Percentiles rank a stretch among this genome's conserved stretches.
phyloP scores from a whole-genome alignment of 805 yeast species.

The Spathaspora hagerdaliae region DNA sequence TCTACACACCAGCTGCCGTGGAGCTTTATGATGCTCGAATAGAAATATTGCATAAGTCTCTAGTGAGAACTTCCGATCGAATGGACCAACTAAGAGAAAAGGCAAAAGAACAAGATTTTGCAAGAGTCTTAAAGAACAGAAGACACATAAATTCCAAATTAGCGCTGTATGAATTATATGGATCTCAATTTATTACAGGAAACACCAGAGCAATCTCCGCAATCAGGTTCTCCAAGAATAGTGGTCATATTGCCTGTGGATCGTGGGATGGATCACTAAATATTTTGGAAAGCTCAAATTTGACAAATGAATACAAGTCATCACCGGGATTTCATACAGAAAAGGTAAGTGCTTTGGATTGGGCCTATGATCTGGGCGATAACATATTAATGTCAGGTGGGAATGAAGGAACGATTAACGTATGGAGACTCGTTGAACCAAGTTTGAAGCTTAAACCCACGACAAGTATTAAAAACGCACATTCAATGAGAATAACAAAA shows the following conservation, averaged over 20 bases:
- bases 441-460: slow-evolving; percentile 13
- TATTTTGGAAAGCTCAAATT: slow-evolving; percentile 38
- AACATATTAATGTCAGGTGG: slow-evolving; percentile 30
- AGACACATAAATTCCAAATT: slow-evolving; percentile 36
- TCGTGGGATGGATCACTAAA: slow-evolving; percentile 81
- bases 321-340: slow-evolving; percentile 49
- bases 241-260: slow-evolving; percentile 51
- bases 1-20: slow-evolving; percentile 73
- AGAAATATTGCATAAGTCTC: slow-evolving; percentile 48
- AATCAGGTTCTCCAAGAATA: slow-evolving; percentile 42
- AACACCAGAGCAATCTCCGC: slow-evolving; percentile 67
- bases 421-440: slow-evolving; percentile 21
- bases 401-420: slow-evolving; percentile 30
- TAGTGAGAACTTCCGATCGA: slow-evolving; percentile 43
- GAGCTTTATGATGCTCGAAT: slow-evolving; percentile 51
- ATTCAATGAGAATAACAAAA: slow-evolving; percentile 52
- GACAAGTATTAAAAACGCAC: slow-evolving; percentile 21
- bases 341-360: slow-evolving; percentile 67
- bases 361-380: slow-evolving; percentile 40
- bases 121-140: slow-evolving; percentile 43
- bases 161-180: slow-evolving; percentile 42
- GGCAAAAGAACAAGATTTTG: slow-evolving; percentile 29
- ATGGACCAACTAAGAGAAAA: slow-evolving; percentile 26
- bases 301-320: slow-evolving; percentile 26
- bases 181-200: slow-evolving; percentile 59